Conservation (phyloP, 1,139 yeast species). For the Kurtzmaniella quercitrusa region DNA sequence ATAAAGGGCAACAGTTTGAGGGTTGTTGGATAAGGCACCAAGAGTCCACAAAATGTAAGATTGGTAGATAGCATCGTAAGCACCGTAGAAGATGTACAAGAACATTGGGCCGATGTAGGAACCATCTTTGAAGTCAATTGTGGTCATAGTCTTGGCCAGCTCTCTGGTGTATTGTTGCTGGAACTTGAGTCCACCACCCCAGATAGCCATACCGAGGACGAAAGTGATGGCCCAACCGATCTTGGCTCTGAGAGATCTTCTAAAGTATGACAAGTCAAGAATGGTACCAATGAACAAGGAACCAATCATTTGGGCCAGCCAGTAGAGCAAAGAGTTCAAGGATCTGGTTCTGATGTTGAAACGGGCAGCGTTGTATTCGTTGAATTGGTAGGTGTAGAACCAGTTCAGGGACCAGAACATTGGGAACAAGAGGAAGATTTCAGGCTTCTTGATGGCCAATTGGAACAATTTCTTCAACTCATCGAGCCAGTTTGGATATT, state of each 20-base stretch:
- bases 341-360: constrained; percentile 10
- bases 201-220: constrained; percentile 9
- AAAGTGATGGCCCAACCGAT: constrained; percentile 8
- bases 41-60: constrained; percentile 10
- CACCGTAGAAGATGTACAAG: constrained; percentile 10
- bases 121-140: constrained; percentile 9
- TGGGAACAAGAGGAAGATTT: constrained; percentile 9
- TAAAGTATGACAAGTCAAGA: constrained; percentile 7
- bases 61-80: constrained; percentile 10
- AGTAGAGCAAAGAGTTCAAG: constrained; percentile 10
- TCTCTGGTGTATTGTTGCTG: constrained; percentile 7
- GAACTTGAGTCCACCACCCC: constrained; percentile 10
- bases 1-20: constrained; percentile 8
- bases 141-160: constrained; percentile 1
- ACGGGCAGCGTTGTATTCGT: constrained; percentile 9
- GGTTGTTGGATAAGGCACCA: constrained; percentile 11
- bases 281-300: constrained; percentile 9
- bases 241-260: constrained; percentile 8
- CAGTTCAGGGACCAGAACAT: constrained; percentile 10
- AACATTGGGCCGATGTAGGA: constrained; percentile 10
- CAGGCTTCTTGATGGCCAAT: constrained; percentile 5
- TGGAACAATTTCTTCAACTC: constrained; percentile 7
- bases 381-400: constrained; percentile 11
- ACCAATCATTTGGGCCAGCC: constrained; percentile 10
- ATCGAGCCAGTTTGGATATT: constrained; percentile 39